Evolutionary conservation across 2,329 filamentous ascomycete species (phyloP).

Genomic region (Calonectria henricotiae): DNA sequence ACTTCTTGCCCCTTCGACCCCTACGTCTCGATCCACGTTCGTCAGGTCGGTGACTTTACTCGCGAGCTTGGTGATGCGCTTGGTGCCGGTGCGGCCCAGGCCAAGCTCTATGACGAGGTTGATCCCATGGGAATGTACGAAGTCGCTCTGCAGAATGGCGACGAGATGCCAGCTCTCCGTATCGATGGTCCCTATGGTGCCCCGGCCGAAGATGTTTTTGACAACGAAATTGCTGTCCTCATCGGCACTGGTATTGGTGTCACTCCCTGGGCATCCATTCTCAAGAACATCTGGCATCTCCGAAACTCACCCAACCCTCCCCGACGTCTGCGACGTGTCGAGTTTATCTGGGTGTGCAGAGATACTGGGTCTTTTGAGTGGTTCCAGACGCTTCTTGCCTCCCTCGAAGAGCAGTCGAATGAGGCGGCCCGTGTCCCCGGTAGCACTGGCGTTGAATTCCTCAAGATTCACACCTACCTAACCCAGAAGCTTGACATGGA

Average conservation of each 20-base stretch:
- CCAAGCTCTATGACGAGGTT: slow-evolving; percentile 90
- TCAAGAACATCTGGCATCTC: slow-evolving; percentile 99
- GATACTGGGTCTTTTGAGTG: slow-evolving; percentile 97
- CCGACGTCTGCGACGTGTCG: slow-evolving; percentile 89
- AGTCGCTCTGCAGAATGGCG: slow-evolving; percentile 92
- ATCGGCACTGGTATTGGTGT: slow-evolving; percentile 92
- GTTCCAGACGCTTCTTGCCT: slow-evolving; percentile 96
- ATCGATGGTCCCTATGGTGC: slow-evolving; percentile 98
- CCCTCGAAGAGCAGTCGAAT: slow-evolving; percentile 88
- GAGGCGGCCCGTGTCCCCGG: slow-evolving; percentile 78
- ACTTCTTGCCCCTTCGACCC: slow-evolving; percentile 97
- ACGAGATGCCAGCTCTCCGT: slow-evolving; percentile 90
- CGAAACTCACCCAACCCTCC: slow-evolving; percentile 92
- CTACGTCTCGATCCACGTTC: slow-evolving; percentile 94
- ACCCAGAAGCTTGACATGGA: slow-evolving; percentile 94
- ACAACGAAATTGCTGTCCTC: slow-evolving; percentile 89
- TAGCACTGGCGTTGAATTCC: slow-evolving; percentile 83
- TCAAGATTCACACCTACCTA: slow-evolving; percentile 98
- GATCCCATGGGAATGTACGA: slow-evolving; percentile 99
- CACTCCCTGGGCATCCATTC: slow-evolving; percentile 87
- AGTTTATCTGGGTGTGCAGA: slow-evolving; percentile 99
- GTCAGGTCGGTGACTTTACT: slow-evolving; percentile 98
- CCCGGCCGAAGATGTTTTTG: slow-evolving; percentile 96
- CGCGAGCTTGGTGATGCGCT: slow-evolving; percentile 93
- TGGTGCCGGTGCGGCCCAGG: slow-evolving; percentile 90